Evolutionary conservation across 305 asterid genomes (phyloP).

Genomic region (Rubia balearica): DNA sequence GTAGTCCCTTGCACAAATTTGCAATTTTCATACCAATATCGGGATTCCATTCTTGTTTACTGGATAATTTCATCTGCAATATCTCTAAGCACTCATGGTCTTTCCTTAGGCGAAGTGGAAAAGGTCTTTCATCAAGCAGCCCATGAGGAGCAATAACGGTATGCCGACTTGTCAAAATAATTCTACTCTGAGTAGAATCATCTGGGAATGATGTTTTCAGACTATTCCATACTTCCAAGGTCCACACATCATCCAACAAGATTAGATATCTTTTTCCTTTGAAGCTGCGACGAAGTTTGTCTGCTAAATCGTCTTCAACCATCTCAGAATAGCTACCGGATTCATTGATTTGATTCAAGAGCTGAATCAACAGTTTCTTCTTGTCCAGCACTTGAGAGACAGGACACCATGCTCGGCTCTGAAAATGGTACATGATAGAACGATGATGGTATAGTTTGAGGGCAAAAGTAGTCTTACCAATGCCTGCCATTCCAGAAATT

Average conservation of each 20-base stretch:
- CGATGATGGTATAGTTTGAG: background rate
- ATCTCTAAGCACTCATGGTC: background rate
- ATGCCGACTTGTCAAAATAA: background rate
- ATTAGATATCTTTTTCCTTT: no score
- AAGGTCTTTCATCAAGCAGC: background rate
- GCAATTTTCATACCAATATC: background rate
- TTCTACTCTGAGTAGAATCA: background rate
- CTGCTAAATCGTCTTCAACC: no score
- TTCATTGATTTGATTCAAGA: background rate
- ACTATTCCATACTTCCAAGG: background rate
- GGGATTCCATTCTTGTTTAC: background rate
- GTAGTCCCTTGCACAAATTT: background rate
- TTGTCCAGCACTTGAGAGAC: background rate
- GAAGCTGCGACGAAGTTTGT: no score
- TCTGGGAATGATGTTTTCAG: background rate
- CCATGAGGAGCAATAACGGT: background rate
- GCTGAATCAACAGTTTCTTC: background rate
- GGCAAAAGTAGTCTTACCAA: background rate
- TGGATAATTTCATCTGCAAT: background rate
- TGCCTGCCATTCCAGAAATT: background rate
- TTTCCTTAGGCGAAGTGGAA: background rate
- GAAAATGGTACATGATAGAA: background rate
- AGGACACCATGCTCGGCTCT: background rate
- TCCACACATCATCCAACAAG: background rate
- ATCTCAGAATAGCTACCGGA: background rate